Evolutionary conservation across 2,329 filamentous ascomycete species (phyloP).

Genomic region (Colletotrichum lupini): DNA sequence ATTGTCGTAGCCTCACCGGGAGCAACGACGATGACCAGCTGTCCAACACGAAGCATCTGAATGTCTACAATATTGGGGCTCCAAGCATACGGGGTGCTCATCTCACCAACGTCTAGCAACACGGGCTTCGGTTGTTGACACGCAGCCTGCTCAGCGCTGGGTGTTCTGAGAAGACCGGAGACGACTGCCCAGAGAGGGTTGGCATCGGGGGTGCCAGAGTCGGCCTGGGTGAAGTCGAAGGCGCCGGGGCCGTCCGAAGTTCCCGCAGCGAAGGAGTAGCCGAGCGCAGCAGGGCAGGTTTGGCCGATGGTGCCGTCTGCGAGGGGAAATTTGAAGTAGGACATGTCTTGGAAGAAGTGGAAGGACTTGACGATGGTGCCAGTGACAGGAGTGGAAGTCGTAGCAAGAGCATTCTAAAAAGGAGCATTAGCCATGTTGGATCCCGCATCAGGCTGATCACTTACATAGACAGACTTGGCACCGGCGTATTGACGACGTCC

Average conservation of each 20-base stretch:
- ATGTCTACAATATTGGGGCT: slow-evolving; percentile 92
- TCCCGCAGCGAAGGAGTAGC: slow-evolving; percentile 92
- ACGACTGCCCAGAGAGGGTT: slow-evolving; percentile 86
- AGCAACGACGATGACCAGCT: slow-evolving; percentile 84
- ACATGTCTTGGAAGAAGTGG: slow-evolving; percentile 88
- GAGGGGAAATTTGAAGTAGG: slow-evolving; percentile 77
- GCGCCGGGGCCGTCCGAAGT: slow-evolving; percentile 91
- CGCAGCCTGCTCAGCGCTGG: slow-evolving; percentile 73
- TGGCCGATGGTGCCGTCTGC: slow-evolving; percentile 76
- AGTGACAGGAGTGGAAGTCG: slow-evolving; percentile 60
- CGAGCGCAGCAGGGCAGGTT: slow-evolving; percentile 89
- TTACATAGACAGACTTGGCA: slow-evolving; percentile 58
- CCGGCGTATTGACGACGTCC: slow-evolving; percentile 76
- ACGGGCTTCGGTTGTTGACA: slow-evolving; percentile 89
- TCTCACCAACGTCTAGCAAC: slow-evolving; percentile 87
- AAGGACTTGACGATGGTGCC: slow-evolving; percentile 80
- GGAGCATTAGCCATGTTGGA: slow-evolving; percentile 38
- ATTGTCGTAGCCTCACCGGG: slow-evolving; percentile 93
- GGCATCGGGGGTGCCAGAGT: slow-evolving; percentile 73
- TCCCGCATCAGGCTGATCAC: slow-evolving; percentile 39
- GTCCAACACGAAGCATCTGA: slow-evolving; percentile 85
- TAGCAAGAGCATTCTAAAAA: slow-evolving; percentile 65
- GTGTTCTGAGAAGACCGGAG: slow-evolving; percentile 76
- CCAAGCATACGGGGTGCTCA: slow-evolving; percentile 85
- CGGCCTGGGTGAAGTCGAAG: slow-evolving; percentile 94